Percentiles rank a stretch among this genome's conserved stretches.
Evolutionary conservation across 1,284 basidiomycete species (phyloP).

Genomic region (Papiliotrema laurentii): DNA sequence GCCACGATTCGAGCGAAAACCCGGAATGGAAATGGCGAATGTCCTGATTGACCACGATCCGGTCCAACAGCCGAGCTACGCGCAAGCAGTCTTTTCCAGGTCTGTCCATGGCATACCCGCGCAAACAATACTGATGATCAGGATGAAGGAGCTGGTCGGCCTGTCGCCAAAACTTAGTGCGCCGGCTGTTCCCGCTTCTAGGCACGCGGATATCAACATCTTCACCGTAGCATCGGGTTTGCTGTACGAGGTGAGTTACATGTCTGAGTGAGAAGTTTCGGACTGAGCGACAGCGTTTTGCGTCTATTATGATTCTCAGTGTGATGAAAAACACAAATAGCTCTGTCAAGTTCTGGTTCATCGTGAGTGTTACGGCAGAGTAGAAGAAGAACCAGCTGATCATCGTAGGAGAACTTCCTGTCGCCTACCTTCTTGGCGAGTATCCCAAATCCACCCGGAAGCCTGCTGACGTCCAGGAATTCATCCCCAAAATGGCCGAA

Average conservation of each 20-base stretch:
- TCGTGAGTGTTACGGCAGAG: constrained; percentile 51
- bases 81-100: constrained; percentile 25
- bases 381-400: background rate
- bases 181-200: constrained; percentile 20
- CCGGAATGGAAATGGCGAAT: constrained; percentile 75
- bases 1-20: constrained; percentile 65
- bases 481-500: constrained; percentile 84
- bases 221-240: constrained; percentile 97
- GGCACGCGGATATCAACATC: constrained; percentile 85
- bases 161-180: constrained; percentile 18
- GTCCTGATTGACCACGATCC: constrained; percentile 59
- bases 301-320: constrained; percentile 95
- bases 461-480: constrained; percentile 58
- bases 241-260: constrained; percentile 72
- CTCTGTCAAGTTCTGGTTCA: constrained; percentile 99
- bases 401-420: constrained; percentile 72
- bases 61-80: background rate
- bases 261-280: background rate
- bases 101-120: constrained; percentile 10
- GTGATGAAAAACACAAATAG: constrained; percentile 89
- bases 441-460: constrained; percentile 8
- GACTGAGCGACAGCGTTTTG: constrained; percentile 66
- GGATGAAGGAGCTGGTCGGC: constrained; percentile 39
- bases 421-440: constrained; percentile 90
- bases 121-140: constrained; percentile 7